Conservation (phyloP, 2,329 filamentous ascomycete genomes). For the Aspergillus tubingensis region DNA sequence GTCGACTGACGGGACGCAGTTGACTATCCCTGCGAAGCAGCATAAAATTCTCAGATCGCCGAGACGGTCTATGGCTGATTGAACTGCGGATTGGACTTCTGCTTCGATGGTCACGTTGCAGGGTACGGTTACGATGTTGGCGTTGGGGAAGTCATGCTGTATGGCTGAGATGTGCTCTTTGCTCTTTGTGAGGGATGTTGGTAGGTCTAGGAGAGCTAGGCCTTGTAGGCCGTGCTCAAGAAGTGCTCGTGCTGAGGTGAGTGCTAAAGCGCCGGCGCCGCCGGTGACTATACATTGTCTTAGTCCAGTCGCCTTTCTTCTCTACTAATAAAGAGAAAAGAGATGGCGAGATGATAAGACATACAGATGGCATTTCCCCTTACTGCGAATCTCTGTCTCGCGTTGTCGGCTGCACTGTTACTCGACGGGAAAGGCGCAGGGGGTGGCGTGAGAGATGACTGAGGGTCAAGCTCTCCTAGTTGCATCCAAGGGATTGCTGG, state of each 20-base stretch:
- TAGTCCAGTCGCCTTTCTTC: background rate
- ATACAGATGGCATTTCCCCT: background rate
- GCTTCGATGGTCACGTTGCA: slow-evolving; percentile 62
- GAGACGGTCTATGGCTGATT: slow-evolving; percentile 33
- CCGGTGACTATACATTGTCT: slow-evolving; percentile 57
- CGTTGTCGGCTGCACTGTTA: background rate
- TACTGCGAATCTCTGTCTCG: background rate
- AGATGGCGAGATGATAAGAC: background rate
- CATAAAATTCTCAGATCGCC: slow-evolving; percentile 59
- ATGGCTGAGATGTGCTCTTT: slow-evolving; percentile 49
- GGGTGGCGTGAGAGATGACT: background rate
- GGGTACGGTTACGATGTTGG: slow-evolving; percentile 53
- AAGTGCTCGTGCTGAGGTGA: slow-evolving; percentile 60
- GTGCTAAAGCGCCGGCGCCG: slow-evolving; percentile 64
- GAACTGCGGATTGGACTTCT: slow-evolving; percentile 16
- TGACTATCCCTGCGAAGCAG: slow-evolving; percentile 70
- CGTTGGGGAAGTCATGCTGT: slow-evolving; percentile 55
- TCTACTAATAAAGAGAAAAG: no score
- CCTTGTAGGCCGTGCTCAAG: slow-evolving; percentile 67
- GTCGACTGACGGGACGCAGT: slow-evolving; percentile 61
- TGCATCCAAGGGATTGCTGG: background rate
- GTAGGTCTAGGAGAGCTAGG: slow-evolving; percentile 62
- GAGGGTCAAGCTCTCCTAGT: background rate
- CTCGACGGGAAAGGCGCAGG: background rate
- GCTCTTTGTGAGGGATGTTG: slow-evolving; percentile 43